These are phyloP conservation scores for Aspergillus affinis DNA, from an alignment of 495 filamentous ascomycete genomes.

Conservation along the genomic window DNA sequence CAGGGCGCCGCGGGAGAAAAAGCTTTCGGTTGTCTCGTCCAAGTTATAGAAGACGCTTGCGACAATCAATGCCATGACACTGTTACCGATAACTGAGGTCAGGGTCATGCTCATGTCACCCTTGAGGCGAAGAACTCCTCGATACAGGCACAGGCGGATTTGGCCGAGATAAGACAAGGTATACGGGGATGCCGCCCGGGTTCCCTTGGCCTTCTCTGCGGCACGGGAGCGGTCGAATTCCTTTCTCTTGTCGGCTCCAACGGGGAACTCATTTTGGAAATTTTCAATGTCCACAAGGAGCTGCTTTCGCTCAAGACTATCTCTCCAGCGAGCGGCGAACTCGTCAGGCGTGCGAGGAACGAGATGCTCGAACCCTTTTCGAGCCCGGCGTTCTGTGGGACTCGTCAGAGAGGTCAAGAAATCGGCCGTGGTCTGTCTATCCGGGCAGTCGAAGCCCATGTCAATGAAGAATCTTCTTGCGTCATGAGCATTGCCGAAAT, in stretches of 20 bases:
- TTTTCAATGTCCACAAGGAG: conserved; percentile 70
- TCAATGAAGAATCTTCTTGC: conserved; percentile 70
- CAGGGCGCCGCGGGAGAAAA: conserved; percentile 77
- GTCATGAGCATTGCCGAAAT: conserved; percentile 62
- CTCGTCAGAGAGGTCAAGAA: conserved; percentile 80
- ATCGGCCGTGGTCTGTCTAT: conserved; percentile 73
- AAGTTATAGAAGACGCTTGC: conserved; percentile 82
- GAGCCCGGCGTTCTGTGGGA: conserved; percentile 62
- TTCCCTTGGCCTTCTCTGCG: conserved; percentile 51
- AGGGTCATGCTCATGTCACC: conserved; percentile 74
- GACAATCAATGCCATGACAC: conserved; percentile 73
- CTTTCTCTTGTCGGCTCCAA: conserved; percentile 63
- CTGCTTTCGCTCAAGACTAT: conserved; percentile 63
- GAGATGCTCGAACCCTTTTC: conserved; percentile 61
- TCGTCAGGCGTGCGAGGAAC: conserved; percentile 75
- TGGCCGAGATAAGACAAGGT: conserved; percentile 74
- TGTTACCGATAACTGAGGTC: conserved; percentile 69
- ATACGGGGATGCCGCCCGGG: conserved; percentile 68
- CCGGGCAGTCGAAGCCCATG: conserved; percentile 73
- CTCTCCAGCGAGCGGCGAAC: conserved; percentile 72
- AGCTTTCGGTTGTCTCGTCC: conserved; percentile 57
- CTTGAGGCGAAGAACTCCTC: conserved; percentile 66
- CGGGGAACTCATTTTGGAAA: conserved; percentile 62
- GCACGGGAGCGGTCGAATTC: conserved; percentile 67
- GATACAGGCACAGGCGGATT: conserved; percentile 67